phyloP scores from a whole-genome alignment of 202 grass and related monocot genomes.

The Cymbopogon flexuosus region DNA sequence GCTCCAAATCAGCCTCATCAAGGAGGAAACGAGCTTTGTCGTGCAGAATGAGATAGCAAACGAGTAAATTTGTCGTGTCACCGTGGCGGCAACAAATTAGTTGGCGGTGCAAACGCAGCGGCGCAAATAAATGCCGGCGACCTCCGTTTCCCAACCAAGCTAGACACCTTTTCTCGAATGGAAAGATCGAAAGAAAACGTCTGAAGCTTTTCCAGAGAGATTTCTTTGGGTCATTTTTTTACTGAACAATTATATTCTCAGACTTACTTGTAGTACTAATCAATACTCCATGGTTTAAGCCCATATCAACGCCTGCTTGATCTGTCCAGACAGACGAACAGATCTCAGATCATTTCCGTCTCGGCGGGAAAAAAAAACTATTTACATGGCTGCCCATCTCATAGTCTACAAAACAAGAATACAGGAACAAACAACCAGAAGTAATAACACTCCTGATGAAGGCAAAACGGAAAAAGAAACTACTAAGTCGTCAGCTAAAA shows the following conservation, averaged over 20 bases:
- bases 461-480: slow-evolving; percentile 24
- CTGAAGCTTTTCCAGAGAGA: neutral
- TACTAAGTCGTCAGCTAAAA: slow-evolving; percentile 33
- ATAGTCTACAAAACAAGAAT: slow-evolving; percentile 27
- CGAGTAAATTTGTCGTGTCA: slow-evolving; percentile 25
- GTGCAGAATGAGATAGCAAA: neutral
- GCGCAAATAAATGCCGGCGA: slow-evolving; percentile 12
- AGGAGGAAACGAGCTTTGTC: neutral
- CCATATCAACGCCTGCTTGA: slow-evolving; percentile 39
- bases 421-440: slow-evolving; percentile 21
- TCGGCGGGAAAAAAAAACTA: slow-evolving; percentile 44
- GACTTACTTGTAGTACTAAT: neutral
- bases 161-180: neutral
- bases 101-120: neutral
- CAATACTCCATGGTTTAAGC: slow-evolving; percentile 14
- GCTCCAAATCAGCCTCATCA: neutral
- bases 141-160: neutral
- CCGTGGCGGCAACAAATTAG: slow-evolving; percentile 24
- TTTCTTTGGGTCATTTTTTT: neutral
- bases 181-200: neutral
- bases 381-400: slow-evolving; percentile 31
- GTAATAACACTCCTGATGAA: slow-evolving; percentile 2
- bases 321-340: slow-evolving; percentile 33
- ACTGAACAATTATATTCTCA: neutral
- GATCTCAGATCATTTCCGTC: slow-evolving; percentile 41